Base-by-base conservation (phyloP, 768 basidiomycete genomes). In the Neoboletus subvelutipes region DNA sequence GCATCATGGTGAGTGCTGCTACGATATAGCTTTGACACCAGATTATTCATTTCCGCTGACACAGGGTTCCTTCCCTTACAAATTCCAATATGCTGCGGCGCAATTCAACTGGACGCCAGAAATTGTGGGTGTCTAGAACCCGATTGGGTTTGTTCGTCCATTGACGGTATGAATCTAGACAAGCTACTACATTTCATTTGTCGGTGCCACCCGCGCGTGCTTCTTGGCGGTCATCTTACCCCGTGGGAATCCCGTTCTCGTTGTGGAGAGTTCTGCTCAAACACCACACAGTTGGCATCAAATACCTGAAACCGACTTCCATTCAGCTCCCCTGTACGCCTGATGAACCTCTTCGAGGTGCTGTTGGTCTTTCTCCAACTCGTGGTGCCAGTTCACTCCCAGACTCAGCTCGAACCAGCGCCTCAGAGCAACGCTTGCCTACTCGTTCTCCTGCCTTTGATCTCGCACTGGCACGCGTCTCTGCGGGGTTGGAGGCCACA, bases 41-140 rank as follows among this genome's bases (percentile, higher is more conserved):
- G 26, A 33, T 45, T 46, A 10, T 45, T 52, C 28, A 53, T 50
- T 28, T 5, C n/a, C 34, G 10, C 24, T 6, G 34, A 48, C 18
- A 8, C 29, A 91, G 90, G 84, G 83, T 7, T 79, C 83, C 5
- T 75, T 77, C 53, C 60, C 75, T 4, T 83, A 78, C 62, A 83
- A 82, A 59, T 80, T 90, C 56, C 86, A 89, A 61, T 92, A 87
- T 68, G 82, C 83, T 2, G 76, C 80, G 10, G 71, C 76, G 0
- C 77, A 73, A 4, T 92, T 88, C 67, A 76, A 78, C 4, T 92
- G 89, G 90, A 78, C 71, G 28, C 77, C 89, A 22, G 85, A 88
- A 73, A 75, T 71, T 54, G 87, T 88, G 60, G 36, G 80, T 65
- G 5, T 36, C 43, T 31, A n/a, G 12, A 24, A 54, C 10, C 20